These are phyloP conservation scores for Luzula sylvatica DNA, from an alignment of 176 grass and related monocot genomes.

Conservation along the genomic window DNA sequence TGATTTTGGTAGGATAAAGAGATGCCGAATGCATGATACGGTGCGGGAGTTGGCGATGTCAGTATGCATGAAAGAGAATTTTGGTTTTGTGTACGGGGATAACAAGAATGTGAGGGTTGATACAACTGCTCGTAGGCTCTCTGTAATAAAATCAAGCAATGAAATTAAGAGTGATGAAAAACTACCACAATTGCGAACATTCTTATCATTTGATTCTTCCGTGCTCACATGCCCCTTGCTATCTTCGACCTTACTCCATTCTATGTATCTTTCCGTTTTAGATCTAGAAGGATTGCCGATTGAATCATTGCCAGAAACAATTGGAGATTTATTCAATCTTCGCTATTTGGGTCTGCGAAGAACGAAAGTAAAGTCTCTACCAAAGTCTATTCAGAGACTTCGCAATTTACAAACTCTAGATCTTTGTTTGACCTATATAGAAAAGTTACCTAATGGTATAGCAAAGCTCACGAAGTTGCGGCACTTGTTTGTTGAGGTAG, in stretches of 20 bases:
- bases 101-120: background rate
- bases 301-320: background rate
- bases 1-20: no score
- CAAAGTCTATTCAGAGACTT: slow-evolving; percentile 19
- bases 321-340: slow-evolving; percentile 12
- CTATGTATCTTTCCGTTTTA: slow-evolving; percentile 13
- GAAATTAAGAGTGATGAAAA: background rate
- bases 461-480: slow-evolving; percentile 15
- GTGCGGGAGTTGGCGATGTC: no score
- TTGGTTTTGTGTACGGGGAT: no score
- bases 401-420: slow-evolving; percentile 27
- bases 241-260: background rate
- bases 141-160: background rate
- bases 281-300: slow-evolving; percentile 12
- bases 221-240: background rate
- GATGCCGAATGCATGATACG: no score
- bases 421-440: slow-evolving; percentile 3
- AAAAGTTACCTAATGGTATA: slow-evolving; percentile 13
- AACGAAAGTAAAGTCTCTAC: slow-evolving; percentile 7
- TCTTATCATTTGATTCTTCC: background rate
- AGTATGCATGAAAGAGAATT: no score
- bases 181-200: background rate
- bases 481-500: slow-evolving; percentile 1
- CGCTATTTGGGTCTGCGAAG: slow-evolving; percentile 16
- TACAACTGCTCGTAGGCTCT: background rate